These are phyloP conservation scores for Jamesozyma piceae DNA, from an alignment of 805 yeast genomes.

Conservation along the genomic window DNA sequence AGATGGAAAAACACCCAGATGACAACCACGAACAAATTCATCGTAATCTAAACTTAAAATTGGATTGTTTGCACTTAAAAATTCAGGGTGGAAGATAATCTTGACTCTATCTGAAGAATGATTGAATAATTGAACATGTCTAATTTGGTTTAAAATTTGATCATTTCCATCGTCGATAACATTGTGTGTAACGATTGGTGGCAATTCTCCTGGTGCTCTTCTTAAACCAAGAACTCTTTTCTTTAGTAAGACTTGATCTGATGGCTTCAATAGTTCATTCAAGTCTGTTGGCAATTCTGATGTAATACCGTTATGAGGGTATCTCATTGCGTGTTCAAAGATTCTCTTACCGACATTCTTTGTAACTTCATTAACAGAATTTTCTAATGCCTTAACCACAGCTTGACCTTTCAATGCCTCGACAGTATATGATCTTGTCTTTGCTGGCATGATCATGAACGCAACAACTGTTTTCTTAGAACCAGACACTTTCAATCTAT, in stretches of 20 bases:
- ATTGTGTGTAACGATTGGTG: slow-evolving; percentile 95
- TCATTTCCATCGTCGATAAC: slow-evolving; percentile 88
- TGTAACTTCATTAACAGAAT: slow-evolving; percentile 81
- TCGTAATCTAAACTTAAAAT: slow-evolving; percentile 89
- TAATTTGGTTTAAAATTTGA: slow-evolving; percentile 83
- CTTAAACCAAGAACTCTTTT: slow-evolving; percentile 89
- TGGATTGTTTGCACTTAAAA: slow-evolving; percentile 89
- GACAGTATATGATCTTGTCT: slow-evolving; percentile 86
- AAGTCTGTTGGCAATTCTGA: slow-evolving; percentile 66
- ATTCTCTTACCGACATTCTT: slow-evolving; percentile 75
- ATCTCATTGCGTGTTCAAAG: slow-evolving; percentile 81
- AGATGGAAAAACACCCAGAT: slow-evolving; percentile 95
- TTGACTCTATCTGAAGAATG: slow-evolving; percentile 85
- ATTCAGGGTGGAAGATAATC: slow-evolving; percentile 95
- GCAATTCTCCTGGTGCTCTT: slow-evolving; percentile 60
- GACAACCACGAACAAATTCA: slow-evolving; percentile 96
- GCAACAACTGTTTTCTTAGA: slow-evolving; percentile 93
- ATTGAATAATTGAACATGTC: slow-evolving; percentile 86
- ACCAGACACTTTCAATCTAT: slow-evolving; percentile 68
- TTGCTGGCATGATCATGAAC: slow-evolving; percentile 96
- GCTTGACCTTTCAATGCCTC: slow-evolving; percentile 96
- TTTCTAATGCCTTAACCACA: slow-evolving; percentile 82
- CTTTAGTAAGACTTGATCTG: slow-evolving; percentile 81
- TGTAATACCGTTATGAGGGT: slow-evolving; percentile 39
- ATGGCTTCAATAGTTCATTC: slow-evolving; percentile 73